Base-by-base conservation (phyloP, 2,329 filamentous ascomycete species). In the Talaromyces sp. region DNA sequence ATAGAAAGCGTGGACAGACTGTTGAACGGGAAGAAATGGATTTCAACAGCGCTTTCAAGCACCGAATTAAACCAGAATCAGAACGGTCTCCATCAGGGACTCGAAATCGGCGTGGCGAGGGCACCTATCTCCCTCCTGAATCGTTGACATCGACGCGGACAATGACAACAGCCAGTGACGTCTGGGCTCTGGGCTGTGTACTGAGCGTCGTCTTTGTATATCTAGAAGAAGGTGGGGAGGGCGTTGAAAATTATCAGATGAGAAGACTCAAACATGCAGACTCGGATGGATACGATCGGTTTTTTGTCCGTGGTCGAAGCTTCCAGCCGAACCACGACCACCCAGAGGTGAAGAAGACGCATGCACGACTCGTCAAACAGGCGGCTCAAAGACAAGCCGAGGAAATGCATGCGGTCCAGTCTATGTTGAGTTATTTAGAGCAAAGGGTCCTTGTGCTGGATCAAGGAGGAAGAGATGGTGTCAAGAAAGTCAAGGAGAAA, bases 121-220 rank as follows among this genome's bases (percentile, higher is more conserved):
- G 77, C 1, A 79, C 75, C 0, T 81, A 80, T 64, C 69, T 78
- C 4, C 72, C 77, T 0, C 79, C 79, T 2, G 78, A 81, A 64
- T 70, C 68, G 8, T 61, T 68, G 15, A 52, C 64, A 10, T 45
- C 63, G 2, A 66, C 39, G 11, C 71, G 70, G 9, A 73, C 66
- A 11, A 77, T 80, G 70, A 75, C 71, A 9, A 70, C 72, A 0
- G 71, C 71, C 11, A 79, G 76, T 52, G 78, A 81, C 67, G 72
- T 80, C 0, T 81, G 79, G 79, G 78, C 78, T 3, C 66, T 80
- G 2, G 79, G 78, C 0, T 80, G 78, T 64, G 74, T 81, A 0
- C 68, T 80, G 3, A 79, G 76, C 37, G 71, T 80, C 3, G 66
- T 81, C 0, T 72, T 81, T 31, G 71, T 76, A 1, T 81, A 78